Evolutionary conservation across 1,284 basidiomycete species (phyloP), one percentile per base, ranked within the genome.

Genomic region (Apiotrichum sp.): DNA sequence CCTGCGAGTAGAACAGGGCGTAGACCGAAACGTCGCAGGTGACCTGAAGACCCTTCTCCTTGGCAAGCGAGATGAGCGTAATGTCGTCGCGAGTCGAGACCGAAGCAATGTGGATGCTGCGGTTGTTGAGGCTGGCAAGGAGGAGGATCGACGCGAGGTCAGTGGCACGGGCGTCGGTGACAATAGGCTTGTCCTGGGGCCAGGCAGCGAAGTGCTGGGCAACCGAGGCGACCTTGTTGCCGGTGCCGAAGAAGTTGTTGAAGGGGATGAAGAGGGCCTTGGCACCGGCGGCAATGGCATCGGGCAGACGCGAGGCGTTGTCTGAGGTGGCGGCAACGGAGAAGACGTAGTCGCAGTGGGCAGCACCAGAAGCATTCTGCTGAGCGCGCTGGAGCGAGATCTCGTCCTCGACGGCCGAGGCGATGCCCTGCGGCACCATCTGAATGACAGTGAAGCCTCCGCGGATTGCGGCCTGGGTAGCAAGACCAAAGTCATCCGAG

Each of bases 11-110:
- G 84, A 97, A 98, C 58, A 99, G 80, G 9, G 90, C 84, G 76
- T 92, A 98, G 50, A 98, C 82, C 8, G 93, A 86, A 38, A 97
- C 91, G 67, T 99, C 96, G 73, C 93, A 98, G 3, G 93, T 98
- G 57, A 98, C 95, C 69, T 89, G 87, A 65, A 98, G 82, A 33
- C 88, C 82, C 80, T 95, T 96, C 53, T 87, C 86, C 79, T 98
- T 99, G 81, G 90, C 92, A 50, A 99, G 81, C 6, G 88, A 86
- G 71, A 99, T 98, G 58, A 99, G 79, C 41, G 88, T 80, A 54
- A 99, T 81, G 73, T 98, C 96, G 59, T 93, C 93, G 65, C 84
- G 82, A 60, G 82, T 87, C 63, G 86, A 85, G 39, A 98, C 90
- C 67, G 95, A 89, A n/a, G 91, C 93, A 61, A 98, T 84, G 75